Evolutionary conservation across 441 rosid genomes (phyloP).

Genomic region (Adansonia rubrostipa): DNA sequence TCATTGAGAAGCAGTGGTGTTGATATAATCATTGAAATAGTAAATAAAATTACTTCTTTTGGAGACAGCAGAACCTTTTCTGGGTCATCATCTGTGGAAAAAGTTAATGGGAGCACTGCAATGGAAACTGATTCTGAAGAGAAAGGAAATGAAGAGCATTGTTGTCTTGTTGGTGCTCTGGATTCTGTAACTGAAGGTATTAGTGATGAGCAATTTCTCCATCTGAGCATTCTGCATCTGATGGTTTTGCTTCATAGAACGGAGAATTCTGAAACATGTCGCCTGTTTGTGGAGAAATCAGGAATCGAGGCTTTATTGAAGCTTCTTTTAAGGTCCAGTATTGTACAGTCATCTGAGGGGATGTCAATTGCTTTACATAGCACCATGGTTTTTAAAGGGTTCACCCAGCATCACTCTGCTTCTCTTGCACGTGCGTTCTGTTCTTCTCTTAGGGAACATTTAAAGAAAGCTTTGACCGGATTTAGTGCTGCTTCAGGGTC

Average conservation of each 20-base stretch:
- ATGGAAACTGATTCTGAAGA: slow-evolving; percentile 95
- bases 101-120: slow-evolving; percentile 59
- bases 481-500: slow-evolving; percentile 61
- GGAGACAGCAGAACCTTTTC: slow-evolving; percentile 50
- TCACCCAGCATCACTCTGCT: slow-evolving; percentile 93
- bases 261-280: slow-evolving; percentile 95
- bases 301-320: slow-evolving; percentile 91
- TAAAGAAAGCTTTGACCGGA: slow-evolving; percentile 71
- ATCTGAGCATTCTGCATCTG: slow-evolving; percentile 88
- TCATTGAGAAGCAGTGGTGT: slow-evolving; percentile 87
- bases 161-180: slow-evolving; percentile 50
- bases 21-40: slow-evolving; percentile 91
- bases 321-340: slow-evolving; percentile 82
- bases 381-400: slow-evolving; percentile 98
- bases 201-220: slow-evolving; percentile 86
- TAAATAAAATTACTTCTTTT: slow-evolving; percentile 73
- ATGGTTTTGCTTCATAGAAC: slow-evolving; percentile 95
- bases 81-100: slow-evolving; percentile 59
- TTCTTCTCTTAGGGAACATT: slow-evolving; percentile 74
- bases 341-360: slow-evolving; percentile 97
- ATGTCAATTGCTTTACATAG: slow-evolving; percentile 96
- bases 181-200: slow-evolving; percentile 56
- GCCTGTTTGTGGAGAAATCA: slow-evolving; percentile 95
- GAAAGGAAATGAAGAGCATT: slow-evolving; percentile 56
- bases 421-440: slow-evolving; percentile 95